Conservation (phyloP, 306 rosid species). For the Oxytropis ochrocephala region DNA sequence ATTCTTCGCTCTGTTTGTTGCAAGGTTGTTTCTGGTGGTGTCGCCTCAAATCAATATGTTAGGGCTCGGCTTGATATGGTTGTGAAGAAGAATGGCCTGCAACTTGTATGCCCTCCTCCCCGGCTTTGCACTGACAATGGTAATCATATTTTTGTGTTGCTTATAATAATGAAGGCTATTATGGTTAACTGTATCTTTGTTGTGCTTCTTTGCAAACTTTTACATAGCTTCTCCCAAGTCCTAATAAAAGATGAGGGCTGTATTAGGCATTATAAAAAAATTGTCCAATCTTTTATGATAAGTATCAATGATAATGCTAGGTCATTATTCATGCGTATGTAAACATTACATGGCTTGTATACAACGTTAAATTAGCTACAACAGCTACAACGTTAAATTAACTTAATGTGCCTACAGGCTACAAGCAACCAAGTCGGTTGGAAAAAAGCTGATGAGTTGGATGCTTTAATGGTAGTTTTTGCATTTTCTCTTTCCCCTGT, state of each 20-base stretch:
- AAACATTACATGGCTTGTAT: background rate
- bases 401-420: background rate
- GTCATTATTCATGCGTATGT: background rate
- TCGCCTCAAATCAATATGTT: conserved; percentile 86
- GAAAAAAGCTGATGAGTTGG: background rate
- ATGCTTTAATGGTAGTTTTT: background rate
- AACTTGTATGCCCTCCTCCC: conserved; percentile 92
- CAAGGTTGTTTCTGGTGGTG: conserved; percentile 97
- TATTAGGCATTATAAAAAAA: background rate
- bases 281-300: background rate
- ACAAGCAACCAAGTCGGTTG: background rate
- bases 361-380: background rate
- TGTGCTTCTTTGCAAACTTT: conserved; percentile 9
- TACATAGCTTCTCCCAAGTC: background rate
- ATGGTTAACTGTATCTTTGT: background rate
- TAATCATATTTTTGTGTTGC: conserved; percentile 28
- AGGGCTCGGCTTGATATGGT: conserved; percentile 67
- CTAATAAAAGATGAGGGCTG: background rate
- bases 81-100: conserved; percentile 59
- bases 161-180: conserved; percentile 2
- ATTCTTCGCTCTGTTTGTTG: conserved; percentile 21
- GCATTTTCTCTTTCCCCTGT: background rate
- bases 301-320: background rate
- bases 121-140: conserved; percentile 95
- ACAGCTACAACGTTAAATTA: background rate